These are phyloP conservation scores for Fusarium protoensiforme DNA, from an alignment of 2,329 filamentous ascomycete species.

Conservation along the genomic window DNA sequence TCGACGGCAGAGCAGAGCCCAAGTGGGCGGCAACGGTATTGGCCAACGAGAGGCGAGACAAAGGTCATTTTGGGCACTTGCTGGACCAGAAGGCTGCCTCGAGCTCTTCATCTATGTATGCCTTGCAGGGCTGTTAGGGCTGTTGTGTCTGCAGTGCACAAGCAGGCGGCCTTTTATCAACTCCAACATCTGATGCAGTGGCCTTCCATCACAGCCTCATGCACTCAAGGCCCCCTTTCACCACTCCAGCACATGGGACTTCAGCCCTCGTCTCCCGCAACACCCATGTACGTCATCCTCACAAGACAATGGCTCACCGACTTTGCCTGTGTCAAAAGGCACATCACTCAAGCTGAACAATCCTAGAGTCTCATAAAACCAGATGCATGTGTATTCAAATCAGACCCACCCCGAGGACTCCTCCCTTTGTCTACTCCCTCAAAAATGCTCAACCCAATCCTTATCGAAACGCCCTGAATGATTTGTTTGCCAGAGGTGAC, in stretches of 20 bases:
- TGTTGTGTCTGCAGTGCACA: background rate
- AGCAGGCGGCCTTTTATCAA: background rate
- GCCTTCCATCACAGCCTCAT: background rate
- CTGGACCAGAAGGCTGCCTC: background rate
- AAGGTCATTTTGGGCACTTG: slow-evolving; percentile 33
- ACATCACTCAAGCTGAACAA: background rate
- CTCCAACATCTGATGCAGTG: background rate
- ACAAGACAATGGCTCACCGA: background rate
- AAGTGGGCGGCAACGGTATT: slow-evolving; percentile 25
- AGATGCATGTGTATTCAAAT: slow-evolving; percentile 29
- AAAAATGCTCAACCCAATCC: slow-evolving; percentile 30
- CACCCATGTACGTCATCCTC: background rate
- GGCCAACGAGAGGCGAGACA: slow-evolving; percentile 33
- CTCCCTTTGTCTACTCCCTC: slow-evolving; percentile 32
- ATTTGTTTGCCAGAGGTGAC: slow-evolving; percentile 57
- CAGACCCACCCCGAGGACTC: slow-evolving; percentile 26
- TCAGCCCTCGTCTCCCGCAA: background rate
- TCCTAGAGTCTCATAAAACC: background rate
- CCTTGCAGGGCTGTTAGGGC: background rate
- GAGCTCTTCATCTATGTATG: background rate
- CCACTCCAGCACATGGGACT: background rate
- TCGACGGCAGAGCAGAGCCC: slow-evolving; percentile 17
- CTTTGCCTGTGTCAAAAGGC: background rate
- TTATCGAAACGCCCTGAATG: slow-evolving; percentile 56
- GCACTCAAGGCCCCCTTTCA: background rate